Evolutionary conservation across 2,329 filamentous ascomycete genomes (phyloP), one percentile per base, ranked within the genome.

Genomic region (Colletotrichum orchidophilum): DNA sequence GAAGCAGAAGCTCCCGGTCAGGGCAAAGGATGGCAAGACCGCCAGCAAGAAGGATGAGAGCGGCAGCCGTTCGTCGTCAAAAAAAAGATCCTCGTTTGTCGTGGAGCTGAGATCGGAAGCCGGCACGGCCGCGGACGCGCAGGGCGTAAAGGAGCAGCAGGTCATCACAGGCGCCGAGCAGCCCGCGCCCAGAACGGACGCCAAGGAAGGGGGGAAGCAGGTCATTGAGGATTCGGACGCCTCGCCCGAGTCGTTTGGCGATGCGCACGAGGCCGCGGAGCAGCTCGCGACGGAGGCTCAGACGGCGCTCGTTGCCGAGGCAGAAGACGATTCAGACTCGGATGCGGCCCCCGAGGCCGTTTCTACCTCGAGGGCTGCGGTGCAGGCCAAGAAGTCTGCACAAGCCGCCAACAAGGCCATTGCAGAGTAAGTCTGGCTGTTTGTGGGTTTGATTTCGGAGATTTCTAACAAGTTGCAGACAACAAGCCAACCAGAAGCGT

Each of bases 301-400:
- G 18, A 66, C 74, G 1, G 76, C 78, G 18, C 75, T 78, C 4
- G 80, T 82, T 3, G 80, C 81, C 1, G 81, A 83, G 3, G 79
- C 81, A 8, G 81, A 81, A 1, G 83, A 84, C 50, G 82, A 82
- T 12, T 85, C 84, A 60, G 86, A 88, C 57, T 85, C 84, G 52
- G 86, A 88, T 53, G 87, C 90, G 63, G 87, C 87, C 0, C 88
- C 88, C 9, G 88, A 90, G 78, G 88, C 86, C 3, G 84, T 90
- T n/a, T 90, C 88, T 0, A 87, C 87, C 1, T 78, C 80, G 13
- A 82, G 82, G 58, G 86, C 84, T 3, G 87, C 86, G 1, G 82
- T 81, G 15, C 81, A 85, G 70, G 80, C 83, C 26, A 83, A 84
- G 71, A 82, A 85, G 74, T 83, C 84, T 3, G 81, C 83, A 1